Conservation (phyloP, 2,329 filamentous ascomycete species). For the Annulohypoxylon truncatum region DNA sequence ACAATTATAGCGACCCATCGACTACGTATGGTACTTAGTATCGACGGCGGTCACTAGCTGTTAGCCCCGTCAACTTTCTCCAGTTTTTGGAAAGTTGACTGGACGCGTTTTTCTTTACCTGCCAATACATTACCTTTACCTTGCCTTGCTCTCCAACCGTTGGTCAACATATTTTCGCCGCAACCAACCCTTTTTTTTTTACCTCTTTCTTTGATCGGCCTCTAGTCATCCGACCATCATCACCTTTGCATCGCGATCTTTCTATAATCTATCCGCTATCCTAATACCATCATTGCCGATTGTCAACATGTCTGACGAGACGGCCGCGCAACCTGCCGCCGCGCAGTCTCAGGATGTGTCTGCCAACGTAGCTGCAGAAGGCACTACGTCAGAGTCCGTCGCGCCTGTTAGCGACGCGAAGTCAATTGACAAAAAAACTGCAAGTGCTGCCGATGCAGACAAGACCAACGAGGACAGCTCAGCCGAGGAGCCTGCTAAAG, state of each 20-base stretch:
- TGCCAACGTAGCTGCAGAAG: slow-evolving; percentile 29
- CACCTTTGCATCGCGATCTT: slow-evolving; percentile 26
- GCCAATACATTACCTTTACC: neutral
- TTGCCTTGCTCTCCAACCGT: slow-evolving; percentile 22
- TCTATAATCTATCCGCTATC: slow-evolving; percentile 1
- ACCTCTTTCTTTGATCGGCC: slow-evolving; percentile 15
- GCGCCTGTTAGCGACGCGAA: slow-evolving; percentile 42
- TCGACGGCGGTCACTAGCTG: slow-evolving; percentile 30
- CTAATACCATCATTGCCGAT: neutral
- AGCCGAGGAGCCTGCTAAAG: slow-evolving; percentile 32
- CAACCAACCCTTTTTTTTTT: slow-evolving; percentile 26
- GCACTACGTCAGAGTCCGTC: slow-evolving; percentile 36
- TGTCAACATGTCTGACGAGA: slow-evolving; percentile 48
- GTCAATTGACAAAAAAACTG: slow-evolving; percentile 40
- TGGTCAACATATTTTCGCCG: slow-evolving; percentile 40
- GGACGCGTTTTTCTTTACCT: slow-evolving; percentile 47
- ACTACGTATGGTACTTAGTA: slow-evolving; percentile 10
- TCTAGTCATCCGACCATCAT: slow-evolving; percentile 1
- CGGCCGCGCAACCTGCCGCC: slow-evolving; percentile 45
- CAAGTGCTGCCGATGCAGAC: slow-evolving; percentile 28
- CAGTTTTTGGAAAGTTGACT: slow-evolving; percentile 44
- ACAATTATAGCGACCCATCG: slow-evolving; percentile 23
- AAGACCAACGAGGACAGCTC: slow-evolving; percentile 29
- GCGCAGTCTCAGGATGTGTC: slow-evolving; percentile 45
- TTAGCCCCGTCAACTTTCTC: slow-evolving; percentile 43